Base-by-base conservation (phyloP, 805 yeast genomes). In the Metschnikowia sp. region DNA sequence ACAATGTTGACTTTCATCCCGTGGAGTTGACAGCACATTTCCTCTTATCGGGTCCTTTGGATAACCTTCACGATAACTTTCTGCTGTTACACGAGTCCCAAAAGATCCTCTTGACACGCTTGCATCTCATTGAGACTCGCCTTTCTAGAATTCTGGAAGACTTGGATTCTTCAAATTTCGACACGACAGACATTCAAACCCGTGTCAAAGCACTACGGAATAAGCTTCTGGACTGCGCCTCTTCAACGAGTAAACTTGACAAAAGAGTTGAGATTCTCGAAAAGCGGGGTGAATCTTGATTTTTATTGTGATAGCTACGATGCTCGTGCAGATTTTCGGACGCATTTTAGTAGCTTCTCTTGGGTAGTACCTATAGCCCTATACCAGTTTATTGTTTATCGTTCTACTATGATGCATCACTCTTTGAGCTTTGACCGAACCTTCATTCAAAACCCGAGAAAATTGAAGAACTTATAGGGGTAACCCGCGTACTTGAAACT, bases 401-500 rank as follows among this genome's bases (percentile, higher is more conserved):
- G 15, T 15, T 15, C 15, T 15, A 15, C 15, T 15, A 15, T 15
- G 15, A 32, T 5, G n/a, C 33, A n/a, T n/a, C 8, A 32, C 33
- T 32, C 33, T 8, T 32, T 32, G 33, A 32, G 33, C 4, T 4
- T 11, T 11, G 6, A 32, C 33, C n/a, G 33, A 7, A 11, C 33
- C 6, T 32, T 32, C 33, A 32, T 11, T 44, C 36, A 44, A 18
- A 40, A 36, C 12, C 45, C 45, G 31, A 50, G 44, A 18, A 53
- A 39, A 29, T 53, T 44, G 47, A 79, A 60, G 55, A 92, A 70
- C 54, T 69, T 73, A 70, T 75, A 86, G 36, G 98, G 98, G 65
- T 88, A 94, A 0, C 88, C 86, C 5, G 76, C 65, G 53, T 82
- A 81, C 72, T 94, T 94, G 60, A 78, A 59, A 39, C 75, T 76